Conservation (phyloP, 2,329 filamentous ascomycete species). For the Fusarium mundagurra region DNA sequence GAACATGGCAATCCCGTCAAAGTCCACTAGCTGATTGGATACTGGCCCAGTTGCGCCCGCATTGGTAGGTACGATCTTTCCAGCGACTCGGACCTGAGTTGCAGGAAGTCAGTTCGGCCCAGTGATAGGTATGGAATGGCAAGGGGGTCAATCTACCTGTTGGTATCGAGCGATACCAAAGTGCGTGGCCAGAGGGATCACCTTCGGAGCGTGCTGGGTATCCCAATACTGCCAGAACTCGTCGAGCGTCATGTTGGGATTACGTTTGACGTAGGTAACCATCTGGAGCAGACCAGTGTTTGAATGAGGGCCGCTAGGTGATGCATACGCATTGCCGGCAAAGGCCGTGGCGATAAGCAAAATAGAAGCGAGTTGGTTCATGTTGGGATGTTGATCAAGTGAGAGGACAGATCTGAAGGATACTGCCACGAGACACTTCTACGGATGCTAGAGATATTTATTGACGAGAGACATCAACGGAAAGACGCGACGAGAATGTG, state of each 20-base stretch:
- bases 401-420: no score
- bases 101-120: no score
- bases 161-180: constrained; percentile 45
- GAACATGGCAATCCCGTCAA: constrained; percentile 47
- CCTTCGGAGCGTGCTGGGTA: constrained; percentile 44
- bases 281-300: constrained; percentile 42
- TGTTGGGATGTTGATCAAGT: not conserved
- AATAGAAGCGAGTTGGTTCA: not conserved
- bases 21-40: constrained; percentile 37
- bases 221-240: constrained; percentile 47
- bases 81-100: constrained; percentile 43
- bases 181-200: constrained; percentile 40
- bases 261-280: constrained; percentile 45
- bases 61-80: constrained; percentile 40
- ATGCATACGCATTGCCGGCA: not conserved
- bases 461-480: no score
- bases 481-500: no score
- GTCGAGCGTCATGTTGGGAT: constrained; percentile 35
- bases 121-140: fast-evolving
- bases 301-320: constrained; percentile 46
- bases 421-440: no score
- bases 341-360: not conserved
- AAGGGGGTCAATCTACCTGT: constrained; percentile 2
- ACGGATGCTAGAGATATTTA: not conserved
- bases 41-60: constrained; percentile 24